Evolutionary conservation across 805 yeast genomes (phyloP), one percentile per base, ranked within the genome.

Genomic region (Candida easanensis): DNA sequence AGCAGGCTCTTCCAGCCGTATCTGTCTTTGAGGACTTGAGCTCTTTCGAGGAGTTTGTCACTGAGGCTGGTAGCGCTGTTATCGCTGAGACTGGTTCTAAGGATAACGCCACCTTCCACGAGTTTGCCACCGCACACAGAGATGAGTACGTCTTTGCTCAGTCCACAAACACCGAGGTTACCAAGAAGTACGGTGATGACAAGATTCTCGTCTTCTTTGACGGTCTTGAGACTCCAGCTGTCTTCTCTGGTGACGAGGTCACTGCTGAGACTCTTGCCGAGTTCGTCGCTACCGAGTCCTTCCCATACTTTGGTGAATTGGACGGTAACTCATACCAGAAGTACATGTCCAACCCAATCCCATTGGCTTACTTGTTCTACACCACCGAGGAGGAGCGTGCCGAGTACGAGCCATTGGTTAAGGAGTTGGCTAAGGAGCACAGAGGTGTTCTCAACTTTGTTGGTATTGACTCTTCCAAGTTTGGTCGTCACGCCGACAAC

Each of bases 301-400:
- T 85, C 62, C 97, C 97, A 44, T 73, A 77, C 57, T 83, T 90
- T 56, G 96, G 95, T 60, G 97, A 90, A 67, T 79, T 91, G 52
- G 81, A 80, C 58, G 89, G 93, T 52, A 73, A 77, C 41, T 83
- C 93, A 51, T 93, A 84, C 76, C 70, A 75, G 66, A 61, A 73
- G 33, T 93, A 90, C 73, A 79, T 87, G 76, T 68, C 73, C 44
- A 70, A 89, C 46, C 76, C 79, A 27, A 52, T 80, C 44, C 99
- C 99, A 50, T 69, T 93, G 53, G 95, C 88, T 42, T 91, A 90
- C 75, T 81, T 85, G 65, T 93, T 93, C 73, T 88, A 86, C 71
- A 79, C 76, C 54, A 68, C 74, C 38, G 76, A 75, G 38, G 86
- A 80, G 51, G 82, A 87, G 69, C 80, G 83, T 63, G 77, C 67